Base-by-base conservation (phyloP, 2,329 filamentous ascomycete genomes). In the Aureobasidium sp. region DNA sequence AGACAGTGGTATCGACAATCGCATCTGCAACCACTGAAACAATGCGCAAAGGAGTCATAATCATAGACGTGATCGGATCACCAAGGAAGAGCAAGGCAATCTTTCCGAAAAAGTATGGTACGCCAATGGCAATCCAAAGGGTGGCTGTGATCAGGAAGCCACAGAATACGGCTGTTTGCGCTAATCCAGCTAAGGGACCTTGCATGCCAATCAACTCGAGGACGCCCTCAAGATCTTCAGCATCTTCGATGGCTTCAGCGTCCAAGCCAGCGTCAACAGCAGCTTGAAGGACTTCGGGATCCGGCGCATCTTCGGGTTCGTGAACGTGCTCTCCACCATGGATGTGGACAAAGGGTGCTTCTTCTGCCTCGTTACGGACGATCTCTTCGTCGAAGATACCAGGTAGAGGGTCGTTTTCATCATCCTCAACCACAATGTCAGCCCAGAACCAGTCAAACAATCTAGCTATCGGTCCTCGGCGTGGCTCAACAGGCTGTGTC, bases 181-280 rank as follows among this genome's bases (percentile, higher is more conserved):
- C 86, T 6, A 99, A 82, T 2, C 91, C 91, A 15, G 88, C 87
- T 3, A 99, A 81, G 0, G 94, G 94, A 0, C 94, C 94, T 70
- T 95, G 90, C 89, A 99, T 95, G 41, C 94, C 94, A 63, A 99
- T 88, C 17, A 99, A 84, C 73, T 99, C 94, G 79, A 99, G 86
- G 58, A 99, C 90, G 0, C 94, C 94, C 72, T 99, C 94, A 17
- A 99, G 85, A 70, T 99, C 94, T 75, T 99, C 94, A 11, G 89
- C 89, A 67, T 97, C 77, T 64, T 92, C 89, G 45, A 91, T 82
- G 11, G 87, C 88, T 61, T 87, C 84, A 49, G 86, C 84, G 68
- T 96, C 90, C 39, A 93, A 78, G 9, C 83, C 88, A 17, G 84
- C 86, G 53, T 83, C 84, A 22, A 82, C 82, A n/a, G 84, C 87